Evolutionary conservation across 495 filamentous ascomycete genomes (phyloP).

Genomic region (Neurospora sp.): DNA sequence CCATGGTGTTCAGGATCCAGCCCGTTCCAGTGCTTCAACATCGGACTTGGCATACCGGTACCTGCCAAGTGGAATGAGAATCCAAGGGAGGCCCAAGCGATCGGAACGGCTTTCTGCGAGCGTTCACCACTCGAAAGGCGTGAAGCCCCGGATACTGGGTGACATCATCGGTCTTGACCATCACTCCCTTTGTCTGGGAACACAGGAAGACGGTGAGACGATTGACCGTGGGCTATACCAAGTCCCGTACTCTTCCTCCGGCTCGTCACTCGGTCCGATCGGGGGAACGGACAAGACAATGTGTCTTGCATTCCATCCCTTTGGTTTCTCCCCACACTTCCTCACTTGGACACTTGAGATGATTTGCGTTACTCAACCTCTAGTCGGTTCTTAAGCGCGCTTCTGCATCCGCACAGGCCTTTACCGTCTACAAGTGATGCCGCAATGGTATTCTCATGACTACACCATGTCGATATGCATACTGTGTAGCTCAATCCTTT

Average conservation of each 20-base stretch:
- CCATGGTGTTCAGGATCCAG: background rate
- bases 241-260: background rate
- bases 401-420: background rate
- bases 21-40: background rate
- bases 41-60: background rate
- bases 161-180: background rate
- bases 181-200: background rate
- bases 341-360: background rate
- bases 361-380: background rate
- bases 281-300: background rate
- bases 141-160: background rate
- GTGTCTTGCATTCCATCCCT: background rate
- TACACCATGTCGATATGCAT: background rate
- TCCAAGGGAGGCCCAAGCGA: background rate
- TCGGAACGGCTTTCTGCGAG: background rate
- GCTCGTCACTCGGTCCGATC: background rate
- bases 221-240: background rate
- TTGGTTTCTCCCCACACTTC: background rate
- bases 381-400: background rate
- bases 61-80: background rate
- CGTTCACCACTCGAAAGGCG: background rate
- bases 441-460: background rate
- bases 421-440: background rate
- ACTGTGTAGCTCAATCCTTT: background rate
- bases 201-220: background rate